Percentiles rank a stretch among this genome's conserved stretches.
phyloP scores from a whole-genome alignment of 352 stramenopile genomes.

The Phytophthora boehmeriae region DNA sequence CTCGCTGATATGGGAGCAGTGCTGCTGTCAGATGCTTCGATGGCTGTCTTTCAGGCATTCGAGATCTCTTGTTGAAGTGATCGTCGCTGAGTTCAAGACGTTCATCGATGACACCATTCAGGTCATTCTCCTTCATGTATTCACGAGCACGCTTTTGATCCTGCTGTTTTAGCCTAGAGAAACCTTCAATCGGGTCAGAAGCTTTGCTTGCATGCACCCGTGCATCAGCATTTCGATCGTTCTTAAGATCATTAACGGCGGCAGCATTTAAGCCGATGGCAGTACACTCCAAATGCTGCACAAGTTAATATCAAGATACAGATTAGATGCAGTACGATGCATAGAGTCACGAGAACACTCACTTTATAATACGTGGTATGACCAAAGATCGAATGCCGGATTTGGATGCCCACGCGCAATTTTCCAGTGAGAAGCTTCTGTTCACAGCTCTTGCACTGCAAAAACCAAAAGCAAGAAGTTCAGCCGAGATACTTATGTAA shows the following conservation, averaged over 20 bases:
- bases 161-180: constrained; percentile 38
- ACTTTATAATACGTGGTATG: constrained; percentile 86
- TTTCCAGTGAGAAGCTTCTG: constrained; percentile 49
- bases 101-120: constrained; percentile 65
- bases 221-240: constrained; percentile 19
- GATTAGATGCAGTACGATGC: constrained; percentile 5
- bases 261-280: constrained; percentile 25
- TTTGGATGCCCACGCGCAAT: constrained; percentile 59
- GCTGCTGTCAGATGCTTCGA: constrained; percentile 81
- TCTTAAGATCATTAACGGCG: constrained; percentile 15
- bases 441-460: constrained; percentile 82
- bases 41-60: constrained; percentile 72
- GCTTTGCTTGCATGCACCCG: constrained; percentile 9
- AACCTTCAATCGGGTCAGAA: constrained; percentile 53
- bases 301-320: constrained; percentile 4
- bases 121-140: constrained; percentile 68
- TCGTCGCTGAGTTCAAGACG: constrained; percentile 67
- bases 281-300: constrained; percentile 46
- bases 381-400: constrained; percentile 84
- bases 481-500: neutral
- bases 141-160: constrained; percentile 56
- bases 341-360: neutral
- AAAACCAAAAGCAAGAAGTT: constrained; percentile 8
- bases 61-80: constrained; percentile 73
- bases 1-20: constrained; percentile 98